Evolutionary conservation across 805 yeast genomes (phyloP), one percentile per base, ranked within the genome.

Genomic region (Ogataea paraovalis): DNA sequence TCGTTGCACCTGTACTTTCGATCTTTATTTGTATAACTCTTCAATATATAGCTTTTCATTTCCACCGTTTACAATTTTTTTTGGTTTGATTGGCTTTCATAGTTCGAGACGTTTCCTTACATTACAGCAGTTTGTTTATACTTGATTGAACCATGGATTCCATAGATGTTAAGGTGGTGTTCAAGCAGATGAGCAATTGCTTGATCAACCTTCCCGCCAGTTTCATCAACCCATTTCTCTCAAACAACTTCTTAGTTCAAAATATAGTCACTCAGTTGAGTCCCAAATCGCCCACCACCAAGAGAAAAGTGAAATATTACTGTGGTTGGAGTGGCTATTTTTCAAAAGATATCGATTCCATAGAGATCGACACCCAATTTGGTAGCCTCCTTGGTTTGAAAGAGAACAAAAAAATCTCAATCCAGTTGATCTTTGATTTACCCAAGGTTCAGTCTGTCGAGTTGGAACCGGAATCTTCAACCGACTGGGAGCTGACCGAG

Each of bases 401-500:
- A 3, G 83, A 80, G 33, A 65, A 66, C 22, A 62, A 72, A 8
- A 61, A 52, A 19, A 60, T 79, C 2, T 62, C 68, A 2, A 50
- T 85, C 36, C 71, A 67, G 33, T 60, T 84, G 44, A 74, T 76
- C 46, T 69, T 79, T 13, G 70, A 77, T 34, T 62, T 72, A 1
- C 78, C 75, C n/a, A 73, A 66, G 37, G 80, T 89, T 1, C 69
- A 73, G 5, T 78, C 81, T 3, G 82, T 91, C 2, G 82, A 79
- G 57, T 73, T 92, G 39, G 96, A 87, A 58, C 98, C 98, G 0
- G 66, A 77, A 18, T 74, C 87, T 0, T 65, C 82, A 2, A 75
- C 84, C 4, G 99, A 92, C 61, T 92, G 97, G 97, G 97, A 91
- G 54, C 69, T 87, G 23, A 86, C 90, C 2, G 96, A 91, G 60